phyloP scores from a whole-genome alignment of 495 filamentous ascomycete species.

The Bacidia gigantensis region DNA sequence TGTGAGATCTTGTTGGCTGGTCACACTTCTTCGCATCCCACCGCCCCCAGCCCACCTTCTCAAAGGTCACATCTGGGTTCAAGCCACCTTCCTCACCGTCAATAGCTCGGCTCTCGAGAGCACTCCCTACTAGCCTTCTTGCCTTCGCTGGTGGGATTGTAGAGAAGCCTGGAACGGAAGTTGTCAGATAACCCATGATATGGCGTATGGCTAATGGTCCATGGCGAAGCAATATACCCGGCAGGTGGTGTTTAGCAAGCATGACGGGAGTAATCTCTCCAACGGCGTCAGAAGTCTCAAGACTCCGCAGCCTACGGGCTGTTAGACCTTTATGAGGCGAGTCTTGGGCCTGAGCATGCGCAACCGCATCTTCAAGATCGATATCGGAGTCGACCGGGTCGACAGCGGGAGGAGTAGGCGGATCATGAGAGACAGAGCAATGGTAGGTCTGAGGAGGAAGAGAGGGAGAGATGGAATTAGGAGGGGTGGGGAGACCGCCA shows the following conservation, averaged over 20 bases:
- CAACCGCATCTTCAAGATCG: constrained; percentile 60
- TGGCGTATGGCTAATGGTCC: constrained; percentile 89
- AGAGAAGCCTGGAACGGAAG: constrained; percentile 84
- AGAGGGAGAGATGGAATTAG: constrained; percentile 87
- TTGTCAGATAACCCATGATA: constrained; percentile 84
- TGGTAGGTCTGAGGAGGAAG: constrained; percentile 67
- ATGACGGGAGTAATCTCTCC: constrained; percentile 75
- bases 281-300: constrained; percentile 50
- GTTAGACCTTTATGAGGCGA: constrained; percentile 24
- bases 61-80: constrained; percentile 70
- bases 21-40: constrained; percentile 77
- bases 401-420: constrained; percentile 39
- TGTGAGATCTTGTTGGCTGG: constrained; percentile 31
- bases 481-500: constrained; percentile 69
- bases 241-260: constrained; percentile 83
- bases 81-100: constrained; percentile 48
- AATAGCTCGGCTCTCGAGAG: constrained; percentile 60
- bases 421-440: constrained; percentile 20
- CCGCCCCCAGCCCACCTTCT: constrained; percentile 94
- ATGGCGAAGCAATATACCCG: constrained; percentile 75
- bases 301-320: constrained; percentile 26
- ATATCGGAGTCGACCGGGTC: constrained; percentile 75
- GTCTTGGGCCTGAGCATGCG: constrained; percentile 33
- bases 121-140: constrained; percentile 71
- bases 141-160: constrained; percentile 85